Evolutionary conservation across 495 filamentous ascomycete genomes (phyloP).

Genomic region (Xylaria castorea): DNA sequence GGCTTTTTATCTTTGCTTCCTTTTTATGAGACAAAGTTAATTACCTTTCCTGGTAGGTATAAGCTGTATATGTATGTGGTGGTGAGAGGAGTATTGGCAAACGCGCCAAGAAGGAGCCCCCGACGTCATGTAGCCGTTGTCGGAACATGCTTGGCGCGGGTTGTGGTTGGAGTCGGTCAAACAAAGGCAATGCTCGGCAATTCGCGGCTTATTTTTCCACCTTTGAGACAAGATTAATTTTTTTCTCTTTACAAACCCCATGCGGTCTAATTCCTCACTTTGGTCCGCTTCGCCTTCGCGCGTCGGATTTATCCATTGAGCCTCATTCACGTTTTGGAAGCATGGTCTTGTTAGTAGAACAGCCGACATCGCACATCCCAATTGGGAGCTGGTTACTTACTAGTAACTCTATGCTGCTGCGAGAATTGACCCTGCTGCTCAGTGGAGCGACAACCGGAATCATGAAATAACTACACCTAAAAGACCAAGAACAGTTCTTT

Average conservation of each 20-base stretch:
- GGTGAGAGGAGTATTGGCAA: not conserved
- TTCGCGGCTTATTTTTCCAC: conserved; percentile 28
- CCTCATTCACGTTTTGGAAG: conserved; percentile 13
- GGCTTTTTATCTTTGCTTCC: not conserved
- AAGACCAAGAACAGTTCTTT: not conserved
- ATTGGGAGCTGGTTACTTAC: not conserved
- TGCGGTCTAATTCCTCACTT: conserved; percentile 39
- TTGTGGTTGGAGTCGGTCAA: conserved; percentile 30
- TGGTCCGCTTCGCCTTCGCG: not conserved
- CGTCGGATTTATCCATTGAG: conserved; percentile 22
- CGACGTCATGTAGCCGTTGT: not conserved
- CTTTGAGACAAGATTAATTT: not conserved
- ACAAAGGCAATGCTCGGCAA: conserved; percentile 41
- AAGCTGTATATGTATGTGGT: not conserved
- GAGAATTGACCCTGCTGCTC: not conserved
- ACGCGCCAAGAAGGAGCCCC: not conserved
- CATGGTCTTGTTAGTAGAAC: not conserved
- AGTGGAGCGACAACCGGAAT: not conserved
- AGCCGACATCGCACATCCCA: not conserved
- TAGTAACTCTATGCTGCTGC: not conserved
- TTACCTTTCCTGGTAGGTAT: not conserved
- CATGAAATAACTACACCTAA: not conserved
- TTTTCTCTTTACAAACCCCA: conserved; percentile 25
- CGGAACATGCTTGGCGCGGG: conserved; percentile 9
- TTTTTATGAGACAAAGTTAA: not conserved